Conservation (phyloP, 2,329 filamentous ascomycete genomes). For the Plectosphaerella plurivora region DNA sequence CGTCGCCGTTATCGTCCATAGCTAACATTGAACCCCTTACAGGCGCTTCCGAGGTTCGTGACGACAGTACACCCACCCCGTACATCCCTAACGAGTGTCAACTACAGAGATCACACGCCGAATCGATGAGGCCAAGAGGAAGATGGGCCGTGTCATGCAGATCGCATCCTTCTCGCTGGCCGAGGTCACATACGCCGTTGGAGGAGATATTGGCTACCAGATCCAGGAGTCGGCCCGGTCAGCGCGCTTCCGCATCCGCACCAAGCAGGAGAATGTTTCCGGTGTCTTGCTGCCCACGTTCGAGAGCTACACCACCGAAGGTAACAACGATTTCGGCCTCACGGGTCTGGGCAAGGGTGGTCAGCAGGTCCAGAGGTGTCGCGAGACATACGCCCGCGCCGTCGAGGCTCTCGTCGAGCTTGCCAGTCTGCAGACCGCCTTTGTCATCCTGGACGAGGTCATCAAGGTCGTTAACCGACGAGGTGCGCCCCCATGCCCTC, state of each 20-base stretch:
- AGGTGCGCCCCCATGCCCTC: constrained; percentile 48
- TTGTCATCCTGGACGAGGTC: constrained; percentile 96
- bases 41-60: constrained; percentile 80
- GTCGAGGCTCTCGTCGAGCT: constrained; percentile 95
- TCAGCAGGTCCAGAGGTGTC: constrained; percentile 90
- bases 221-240: constrained; percentile 94
- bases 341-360: constrained; percentile 95
- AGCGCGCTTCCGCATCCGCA: constrained; percentile 86
- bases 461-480: constrained; percentile 98
- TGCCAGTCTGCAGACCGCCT: constrained; percentile 93
- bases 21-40: not conserved
- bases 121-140: constrained; percentile 98
- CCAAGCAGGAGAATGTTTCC: constrained; percentile 97
- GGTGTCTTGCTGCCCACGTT: constrained; percentile 93
- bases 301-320: constrained; percentile 84
- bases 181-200: constrained; percentile 95
- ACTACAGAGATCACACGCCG: constrained; percentile 81
- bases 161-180: constrained; percentile 96
- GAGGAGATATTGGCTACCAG: constrained; percentile 93
- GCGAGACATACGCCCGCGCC: constrained; percentile 92
- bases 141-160: constrained; percentile 99
- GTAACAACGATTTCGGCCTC: constrained; percentile 91
- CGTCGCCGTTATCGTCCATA: not conserved
- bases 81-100: not conserved
- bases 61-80: not conserved